These are phyloP conservation scores for Pleurotus pulmonarius DNA, from an alignment of 768 basidiomycete genomes.

Conservation along the genomic window DNA sequence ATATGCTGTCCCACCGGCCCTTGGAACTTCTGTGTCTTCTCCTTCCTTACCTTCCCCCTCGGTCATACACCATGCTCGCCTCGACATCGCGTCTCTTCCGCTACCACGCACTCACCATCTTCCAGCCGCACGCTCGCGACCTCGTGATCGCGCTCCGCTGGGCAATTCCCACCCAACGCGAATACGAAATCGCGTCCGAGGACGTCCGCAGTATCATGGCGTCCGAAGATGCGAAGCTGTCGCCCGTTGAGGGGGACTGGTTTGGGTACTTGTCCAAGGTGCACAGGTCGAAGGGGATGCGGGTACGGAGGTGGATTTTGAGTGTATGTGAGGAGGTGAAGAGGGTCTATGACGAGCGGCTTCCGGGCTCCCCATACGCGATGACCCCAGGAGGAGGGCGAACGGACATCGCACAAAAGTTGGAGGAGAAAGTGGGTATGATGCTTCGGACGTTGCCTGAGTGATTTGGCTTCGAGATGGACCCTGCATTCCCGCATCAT, in stretches of 20 bases:
- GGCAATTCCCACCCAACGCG: slow-evolving; percentile 17
- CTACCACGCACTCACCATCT: slow-evolving; percentile 16
- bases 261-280: slow-evolving; percentile 21
- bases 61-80: slow-evolving; percentile 16
- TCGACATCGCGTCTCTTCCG: slow-evolving; percentile 24
- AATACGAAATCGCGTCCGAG: slow-evolving; percentile 9
- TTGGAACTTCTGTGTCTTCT: slow-evolving; percentile 19
- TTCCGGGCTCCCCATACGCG: neutral
- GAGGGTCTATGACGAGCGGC: slow-evolving; percentile 8
- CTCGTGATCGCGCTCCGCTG: slow-evolving; percentile 20
- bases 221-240: slow-evolving; percentile 1
- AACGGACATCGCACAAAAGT: neutral
- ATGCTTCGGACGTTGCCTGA: neutral
- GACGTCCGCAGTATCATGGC: slow-evolving; percentile 10
- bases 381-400: neutral
- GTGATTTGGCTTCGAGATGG: no score
- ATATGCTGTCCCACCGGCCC: slow-evolving; percentile 15
- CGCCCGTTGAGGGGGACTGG: slow-evolving; percentile 21
- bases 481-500: no score
- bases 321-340: slow-evolving; percentile 15
- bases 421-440: neutral
- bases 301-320: slow-evolving; percentile 22
- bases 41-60: slow-evolving; percentile 16
- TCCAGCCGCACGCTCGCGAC: slow-evolving; percentile 18
- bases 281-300: slow-evolving; percentile 19